Evolutionary conservation across 1,284 basidiomycete species (phyloP), one percentile per base, ranked within the genome.

Genomic region (Apiotrichum gracile): DNA sequence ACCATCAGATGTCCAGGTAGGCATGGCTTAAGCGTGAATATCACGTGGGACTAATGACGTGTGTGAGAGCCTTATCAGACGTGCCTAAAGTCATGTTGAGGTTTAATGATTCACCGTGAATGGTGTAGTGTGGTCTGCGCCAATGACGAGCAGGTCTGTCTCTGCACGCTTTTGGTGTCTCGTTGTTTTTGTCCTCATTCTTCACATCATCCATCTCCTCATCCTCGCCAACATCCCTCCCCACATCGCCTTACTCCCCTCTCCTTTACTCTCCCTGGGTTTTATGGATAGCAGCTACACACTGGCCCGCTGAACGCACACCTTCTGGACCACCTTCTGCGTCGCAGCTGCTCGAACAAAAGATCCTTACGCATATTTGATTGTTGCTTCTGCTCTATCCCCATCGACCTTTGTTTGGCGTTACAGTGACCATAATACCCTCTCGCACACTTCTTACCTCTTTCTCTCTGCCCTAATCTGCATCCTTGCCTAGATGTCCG

Each of bases 221-320:
- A 31, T 13, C 29, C 29, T n/a, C n/a, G n/a, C n/a, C n/a, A n/a
- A n/a, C 29, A 12, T 24, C 19, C 12, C 22, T 34, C 33, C 25
- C 45, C 13, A 17, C 29, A 45, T 26, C 34, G 21, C 24, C 38
- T 13, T 31, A 19, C 37, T 16, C 5, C 22, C 24, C 27, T 41
- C 26, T 27, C 37, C 43, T 17, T 16, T 5, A n/a, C 35, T 5
- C 34, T 13, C 19, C 47, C 34, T 25, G 26, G 29, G 29, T 21
- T 49, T 24, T 38, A 49, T 49, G 47, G 47, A 49, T 49, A 49
- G 25, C 47, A n/a, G n/a, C n/a, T 31, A 24, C 45, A 17, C 45
- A 25, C 31, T 43, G 41, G 25, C 34, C 35, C 34, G 16, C 35
- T 38, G 25, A 35, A 34, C n/a, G 19, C 13, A n/a, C n/a, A n/a